A percentile compares a stretch with the other conserved stretches of the same genome.
Evolutionary conservation across 2,329 filamentous ascomycete genomes (phyloP).

Genomic region (Ploettnerulaceae sp.): DNA sequence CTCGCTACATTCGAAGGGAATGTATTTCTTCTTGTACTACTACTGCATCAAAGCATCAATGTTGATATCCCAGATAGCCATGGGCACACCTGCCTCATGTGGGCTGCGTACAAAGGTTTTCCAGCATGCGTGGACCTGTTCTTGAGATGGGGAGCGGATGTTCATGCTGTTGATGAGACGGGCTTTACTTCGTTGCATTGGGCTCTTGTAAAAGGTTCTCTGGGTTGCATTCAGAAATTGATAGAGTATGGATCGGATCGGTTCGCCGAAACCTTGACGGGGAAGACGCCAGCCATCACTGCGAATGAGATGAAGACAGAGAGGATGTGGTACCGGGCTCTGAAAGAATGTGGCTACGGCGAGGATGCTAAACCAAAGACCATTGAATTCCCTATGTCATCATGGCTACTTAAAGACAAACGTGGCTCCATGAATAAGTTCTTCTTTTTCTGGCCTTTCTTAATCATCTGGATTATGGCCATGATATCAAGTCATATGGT

Average conservation of each 20-base stretch:
- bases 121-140: constrained; percentile 89
- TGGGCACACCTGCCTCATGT: constrained; percentile 94
- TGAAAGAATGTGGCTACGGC: constrained; percentile 80
- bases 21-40: constrained; percentile 78
- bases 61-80: constrained; percentile 87
- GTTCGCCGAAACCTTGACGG: constrained; percentile 81
- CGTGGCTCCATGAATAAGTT: constrained; percentile 76
- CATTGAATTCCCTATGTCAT: constrained; percentile 67
- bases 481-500: constrained; percentile 69
- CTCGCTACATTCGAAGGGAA: constrained; percentile 97
- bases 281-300: constrained; percentile 83
- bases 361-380: constrained; percentile 67
- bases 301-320: constrained; percentile 87
- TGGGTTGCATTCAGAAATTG: constrained; percentile 85
- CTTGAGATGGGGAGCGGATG: constrained; percentile 89
- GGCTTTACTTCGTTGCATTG: constrained; percentile 95
- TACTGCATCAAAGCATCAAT: constrained; percentile 91
- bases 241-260: constrained; percentile 94
- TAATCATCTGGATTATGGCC: constrained; percentile 66
- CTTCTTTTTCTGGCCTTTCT: constrained; percentile 83
- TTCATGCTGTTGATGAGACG: constrained; percentile 84
- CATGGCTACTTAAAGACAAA: constrained; percentile 70
- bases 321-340: constrained; percentile 73
- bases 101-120: constrained; percentile 97
- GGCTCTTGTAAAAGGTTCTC: constrained; percentile 90